phyloP scores from a whole-genome alignment of 371 early-diverging fungal species.

The Dichotomocladium elegans region DNA sequence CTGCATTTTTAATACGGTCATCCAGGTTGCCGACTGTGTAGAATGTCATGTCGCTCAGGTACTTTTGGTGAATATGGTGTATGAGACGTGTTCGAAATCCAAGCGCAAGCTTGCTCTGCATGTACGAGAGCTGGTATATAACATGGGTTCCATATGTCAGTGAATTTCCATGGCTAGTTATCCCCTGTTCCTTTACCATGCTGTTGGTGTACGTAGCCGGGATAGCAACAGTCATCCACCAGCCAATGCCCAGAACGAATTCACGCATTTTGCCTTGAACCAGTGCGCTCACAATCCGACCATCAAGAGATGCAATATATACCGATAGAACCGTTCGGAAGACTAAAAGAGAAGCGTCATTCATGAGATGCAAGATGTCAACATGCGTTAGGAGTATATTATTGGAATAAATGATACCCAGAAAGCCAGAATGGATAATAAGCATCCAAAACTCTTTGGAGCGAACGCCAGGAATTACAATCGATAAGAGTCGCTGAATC shows the following conservation, averaged over 20 bases:
- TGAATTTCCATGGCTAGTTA: no score
- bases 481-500: slow-evolving; percentile 61
- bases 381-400: not conserved
- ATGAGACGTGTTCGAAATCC: slow-evolving; percentile 85
- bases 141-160: no score
- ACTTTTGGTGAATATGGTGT: slow-evolving; percentile 79
- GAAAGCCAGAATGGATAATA: slow-evolving; percentile 75
- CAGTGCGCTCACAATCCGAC: slow-evolving; percentile 86
- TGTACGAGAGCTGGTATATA: slow-evolving; percentile 74
- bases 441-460: slow-evolving; percentile 82
- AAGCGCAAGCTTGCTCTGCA: slow-evolving; percentile 81
- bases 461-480: slow-evolving; percentile 76
- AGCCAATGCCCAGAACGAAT: slow-evolving; percentile 75
- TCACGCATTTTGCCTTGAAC: slow-evolving; percentile 75
- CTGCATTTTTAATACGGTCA: slow-evolving; percentile 83
- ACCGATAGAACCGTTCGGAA: slow-evolving; percentile 82
- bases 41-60: slow-evolving; percentile 82
- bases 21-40: slow-evolving; percentile 83
- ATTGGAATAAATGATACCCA: slow-evolving; percentile 55
- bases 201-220: slow-evolving; percentile 96
- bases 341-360: slow-evolving; percentile 33
- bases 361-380: not conserved
- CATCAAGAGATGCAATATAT: slow-evolving; percentile 90
- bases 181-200: no score
- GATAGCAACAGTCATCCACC: slow-evolving; percentile 91